A percentile compares a stretch with the other conserved stretches of the same genome.
Conservation (phyloP, 1,139 yeast genomes). For the Lodderomyces parapsilosis region DNA sequence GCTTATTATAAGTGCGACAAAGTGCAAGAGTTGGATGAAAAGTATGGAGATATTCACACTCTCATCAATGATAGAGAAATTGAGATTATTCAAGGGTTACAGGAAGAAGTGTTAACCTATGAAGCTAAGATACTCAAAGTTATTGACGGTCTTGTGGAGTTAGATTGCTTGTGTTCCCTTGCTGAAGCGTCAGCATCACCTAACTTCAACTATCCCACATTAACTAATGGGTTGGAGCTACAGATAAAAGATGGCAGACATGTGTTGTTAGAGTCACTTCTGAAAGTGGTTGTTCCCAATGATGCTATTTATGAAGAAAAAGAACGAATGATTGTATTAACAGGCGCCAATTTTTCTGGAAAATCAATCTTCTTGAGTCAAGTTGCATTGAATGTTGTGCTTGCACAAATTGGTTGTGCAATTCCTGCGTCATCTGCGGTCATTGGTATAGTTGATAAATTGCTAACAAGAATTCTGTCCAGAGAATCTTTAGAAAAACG, state of each 20-base stretch:
- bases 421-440: constrained; percentile 44
- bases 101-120: constrained; percentile 22
- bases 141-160: constrained; percentile 25
- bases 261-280: constrained; percentile 38
- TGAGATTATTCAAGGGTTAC: constrained; percentile 35
- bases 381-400: constrained; percentile 39
- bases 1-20: constrained; percentile 32
- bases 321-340: constrained; percentile 26
- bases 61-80: constrained; percentile 39
- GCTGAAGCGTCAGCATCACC: constrained; percentile 30
- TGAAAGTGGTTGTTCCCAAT: constrained; percentile 35
- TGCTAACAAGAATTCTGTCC: constrained; percentile 41
- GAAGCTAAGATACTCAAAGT: constrained; percentile 15
- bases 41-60: constrained; percentile 42
- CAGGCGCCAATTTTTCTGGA: constrained; percentile 56
- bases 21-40: constrained; percentile 30
- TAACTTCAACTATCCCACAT: constrained; percentile 33
- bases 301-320: constrained; percentile 21
- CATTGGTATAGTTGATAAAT: constrained; percentile 44
- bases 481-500: constrained; percentile 40
- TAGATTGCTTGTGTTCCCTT: constrained; percentile 39
- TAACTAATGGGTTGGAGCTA: constrained; percentile 24
- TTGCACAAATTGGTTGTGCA: constrained; percentile 50
- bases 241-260: constrained; percentile 33
- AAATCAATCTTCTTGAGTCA: constrained; percentile 48